phyloP scores from a whole-genome alignment of 768 basidiomycete genomes.

The Cyclocybe cylindracea region DNA sequence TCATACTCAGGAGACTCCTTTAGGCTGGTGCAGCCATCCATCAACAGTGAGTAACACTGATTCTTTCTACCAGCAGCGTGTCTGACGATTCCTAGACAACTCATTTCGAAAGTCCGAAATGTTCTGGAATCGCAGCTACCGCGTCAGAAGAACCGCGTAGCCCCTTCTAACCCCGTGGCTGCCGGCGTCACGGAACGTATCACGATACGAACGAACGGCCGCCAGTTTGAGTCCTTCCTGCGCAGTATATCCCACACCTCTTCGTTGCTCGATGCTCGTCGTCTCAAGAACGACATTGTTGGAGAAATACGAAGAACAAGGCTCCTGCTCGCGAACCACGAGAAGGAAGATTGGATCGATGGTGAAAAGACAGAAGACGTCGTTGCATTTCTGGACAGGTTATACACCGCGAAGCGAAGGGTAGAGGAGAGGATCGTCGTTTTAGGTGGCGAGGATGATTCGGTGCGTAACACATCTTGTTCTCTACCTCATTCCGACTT shows the following conservation, averaged over 20 bases:
- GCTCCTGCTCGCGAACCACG: conserved; percentile 74
- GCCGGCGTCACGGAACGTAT: conserved; percentile 63
- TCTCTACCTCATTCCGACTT: conserved; percentile 1
- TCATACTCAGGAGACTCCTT: neutral
- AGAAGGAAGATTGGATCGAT: conserved; percentile 87
- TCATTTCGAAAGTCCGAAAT: conserved; percentile 87
- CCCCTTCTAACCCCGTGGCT: conserved; percentile 35
- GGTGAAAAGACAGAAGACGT: conserved; percentile 84
- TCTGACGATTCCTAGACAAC: conserved; percentile 49
- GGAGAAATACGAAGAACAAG: conserved; percentile 88
- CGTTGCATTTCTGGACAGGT: conserved; percentile 82
- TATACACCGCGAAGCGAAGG: conserved; percentile 86
- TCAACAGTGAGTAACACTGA: conserved; percentile 39
- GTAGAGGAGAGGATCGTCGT: conserved; percentile 84
- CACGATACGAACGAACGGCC: conserved; percentile 76
- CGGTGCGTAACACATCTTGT: conserved; percentile 36
- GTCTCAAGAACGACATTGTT: conserved; percentile 89
- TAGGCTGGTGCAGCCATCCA: conserved; percentile 55
- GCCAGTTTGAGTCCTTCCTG: conserved; percentile 91
- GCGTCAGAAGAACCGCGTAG: conserved; percentile 40
- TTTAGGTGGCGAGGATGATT: conserved; percentile 74
- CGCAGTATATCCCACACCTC: conserved; percentile 80
- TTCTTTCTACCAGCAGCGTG: conserved; percentile 1
- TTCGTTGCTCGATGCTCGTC: conserved; percentile 84
- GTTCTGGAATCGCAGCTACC: conserved; percentile 82